Evolutionary conservation across 306 rosid genomes (phyloP).

Genomic region (Macrotyloma uniflorum): DNA sequence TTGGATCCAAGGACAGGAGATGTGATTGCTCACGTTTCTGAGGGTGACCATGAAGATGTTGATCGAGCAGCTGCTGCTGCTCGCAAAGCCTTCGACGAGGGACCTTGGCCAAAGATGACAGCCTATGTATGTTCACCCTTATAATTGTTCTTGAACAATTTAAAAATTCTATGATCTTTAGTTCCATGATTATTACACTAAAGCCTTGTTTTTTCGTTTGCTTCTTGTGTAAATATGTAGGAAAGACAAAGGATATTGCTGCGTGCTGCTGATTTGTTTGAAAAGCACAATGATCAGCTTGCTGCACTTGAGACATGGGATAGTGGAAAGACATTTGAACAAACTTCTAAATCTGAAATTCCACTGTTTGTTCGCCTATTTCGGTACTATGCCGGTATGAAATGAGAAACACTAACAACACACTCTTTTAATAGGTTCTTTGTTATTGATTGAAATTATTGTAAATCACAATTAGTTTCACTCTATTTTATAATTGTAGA

Average conservation of each 20-base stretch:
- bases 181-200: neutral
- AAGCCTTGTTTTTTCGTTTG: neutral
- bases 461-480: neutral
- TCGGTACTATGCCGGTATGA: slow-evolving; percentile 75
- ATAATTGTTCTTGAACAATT: neutral
- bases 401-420: neutral
- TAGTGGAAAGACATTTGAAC: slow-evolving; percentile 81
- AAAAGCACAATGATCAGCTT: slow-evolving; percentile 65
- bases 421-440: neutral
- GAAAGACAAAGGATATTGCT: slow-evolving; percentile 64
- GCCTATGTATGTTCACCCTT: slow-evolving; percentile 60
- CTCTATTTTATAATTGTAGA: neutral
- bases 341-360: slow-evolving; percentile 59
- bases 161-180: slow-evolving; percentile 1
- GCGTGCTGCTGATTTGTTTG: slow-evolving; percentile 80
- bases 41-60: slow-evolving; percentile 71
- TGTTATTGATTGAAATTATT: neutral
- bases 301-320: slow-evolving; percentile 88
- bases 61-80: slow-evolving; percentile 77
- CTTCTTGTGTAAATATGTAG: slow-evolving; percentile 38
- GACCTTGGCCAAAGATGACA: slow-evolving; percentile 89
- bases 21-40: slow-evolving; percentile 71
- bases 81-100: slow-evolving; percentile 79
- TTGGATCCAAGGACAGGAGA: slow-evolving; percentile 79
- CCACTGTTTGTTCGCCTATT: slow-evolving; percentile 65